A percentile compares a stretch with the other conserved stretches of the same genome.
Evolutionary conservation across 106 monocot genomes (phyloP).

Genomic region (Platanthera zijinensis): DNA sequence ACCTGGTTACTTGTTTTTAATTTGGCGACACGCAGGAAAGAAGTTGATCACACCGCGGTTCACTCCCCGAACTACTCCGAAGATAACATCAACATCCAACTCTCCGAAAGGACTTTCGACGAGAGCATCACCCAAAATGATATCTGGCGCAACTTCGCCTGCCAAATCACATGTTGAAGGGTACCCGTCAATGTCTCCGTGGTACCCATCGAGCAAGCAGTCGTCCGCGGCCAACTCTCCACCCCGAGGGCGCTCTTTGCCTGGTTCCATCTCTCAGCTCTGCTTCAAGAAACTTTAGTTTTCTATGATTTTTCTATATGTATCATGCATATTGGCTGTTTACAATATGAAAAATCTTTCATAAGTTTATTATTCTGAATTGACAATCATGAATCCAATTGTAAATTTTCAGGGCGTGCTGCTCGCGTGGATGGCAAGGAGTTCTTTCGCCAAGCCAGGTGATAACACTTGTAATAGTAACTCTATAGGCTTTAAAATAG

Average conservation of each 20-base stretch:
- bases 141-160: constrained; percentile 52
- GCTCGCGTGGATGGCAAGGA: constrained; percentile 93
- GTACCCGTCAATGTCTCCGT: constrained; percentile 31
- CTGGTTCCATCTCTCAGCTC: constrained; percentile 20
- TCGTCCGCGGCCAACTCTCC: constrained; percentile 57
- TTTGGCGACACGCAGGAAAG: constrained; percentile 8
- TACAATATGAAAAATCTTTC: background rate
- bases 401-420: constrained; percentile 36
- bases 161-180: constrained; percentile 36
- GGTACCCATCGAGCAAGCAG: constrained; percentile 50
- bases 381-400: background rate
- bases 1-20: constrained; percentile 7
- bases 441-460: constrained; percentile 96
- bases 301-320: background rate
- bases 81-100: constrained; percentile 25
- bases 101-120: constrained; percentile 51
- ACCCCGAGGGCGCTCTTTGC: constrained; percentile 35
- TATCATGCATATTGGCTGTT: background rate
- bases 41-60: constrained; percentile 38
- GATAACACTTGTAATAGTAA: constrained; percentile 3
- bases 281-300: background rate
- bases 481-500: no score
- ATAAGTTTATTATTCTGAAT: background rate
- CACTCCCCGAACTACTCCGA: constrained; percentile 44
- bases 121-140: constrained; percentile 34